These are phyloP conservation scores for Infundibulicybe gibba DNA, from an alignment of 768 basidiomycete genomes.

Conservation along the genomic window DNA sequence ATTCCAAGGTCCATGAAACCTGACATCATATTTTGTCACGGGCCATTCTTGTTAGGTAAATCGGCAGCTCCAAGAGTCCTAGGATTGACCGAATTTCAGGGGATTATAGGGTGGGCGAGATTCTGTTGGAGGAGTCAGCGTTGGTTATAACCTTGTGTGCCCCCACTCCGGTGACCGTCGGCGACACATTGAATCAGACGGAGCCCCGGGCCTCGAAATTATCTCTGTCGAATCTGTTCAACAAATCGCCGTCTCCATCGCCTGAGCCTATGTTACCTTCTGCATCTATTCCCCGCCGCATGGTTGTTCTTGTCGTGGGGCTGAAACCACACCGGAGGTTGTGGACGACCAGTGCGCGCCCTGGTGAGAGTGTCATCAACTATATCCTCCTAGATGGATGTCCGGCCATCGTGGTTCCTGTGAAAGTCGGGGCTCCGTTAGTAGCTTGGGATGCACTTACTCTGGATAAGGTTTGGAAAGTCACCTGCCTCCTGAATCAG, in stretches of 20 bases:
- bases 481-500: constrained; percentile 37
- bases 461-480: constrained; percentile 52
- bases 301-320: constrained; percentile 54
- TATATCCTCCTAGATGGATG: constrained; percentile 61
- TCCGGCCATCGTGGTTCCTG: constrained; percentile 56
- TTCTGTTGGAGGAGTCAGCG: constrained; percentile 53
- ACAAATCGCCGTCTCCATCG: constrained; percentile 48
- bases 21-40: constrained; percentile 63
- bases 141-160: constrained; percentile 45
- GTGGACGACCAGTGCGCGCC: constrained; percentile 58
- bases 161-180: constrained; percentile 16
- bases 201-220: constrained; percentile 9
- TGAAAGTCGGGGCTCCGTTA: constrained; percentile 57
- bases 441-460: constrained; percentile 63
- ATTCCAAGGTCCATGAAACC: constrained; percentile 63
- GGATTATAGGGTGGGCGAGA: constrained; percentile 59
- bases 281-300: constrained; percentile 46
- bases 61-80: constrained; percentile 1
- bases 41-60: constrained; percentile 55
- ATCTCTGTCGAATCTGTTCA: constrained; percentile 39
- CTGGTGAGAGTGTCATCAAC: constrained; percentile 59
- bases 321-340: constrained; percentile 57
- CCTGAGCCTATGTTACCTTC: constrained; percentile 41
- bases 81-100: constrained; percentile 28
- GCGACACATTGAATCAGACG: constrained; percentile 9